These are phyloP conservation scores for Senecio squalidus DNA, from an alignment of 140 eudicot species.

Conservation along the genomic window DNA sequence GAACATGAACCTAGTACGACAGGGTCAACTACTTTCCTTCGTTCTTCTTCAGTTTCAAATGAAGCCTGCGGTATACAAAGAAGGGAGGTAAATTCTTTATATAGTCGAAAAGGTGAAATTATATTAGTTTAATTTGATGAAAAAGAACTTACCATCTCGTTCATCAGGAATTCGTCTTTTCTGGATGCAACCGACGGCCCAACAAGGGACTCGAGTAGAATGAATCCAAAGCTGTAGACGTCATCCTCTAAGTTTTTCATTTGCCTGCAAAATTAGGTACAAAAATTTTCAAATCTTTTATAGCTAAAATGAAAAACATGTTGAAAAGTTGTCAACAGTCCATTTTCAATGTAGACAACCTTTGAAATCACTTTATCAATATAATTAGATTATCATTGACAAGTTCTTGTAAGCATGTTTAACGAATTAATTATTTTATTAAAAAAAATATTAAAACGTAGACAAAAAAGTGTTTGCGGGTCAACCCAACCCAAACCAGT, in stretches of 20 bases:
- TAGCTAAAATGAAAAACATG: not conserved
- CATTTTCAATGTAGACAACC: not conserved
- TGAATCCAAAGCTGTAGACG: conserved; percentile 61
- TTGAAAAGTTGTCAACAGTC: not conserved
- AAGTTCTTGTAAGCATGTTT: not conserved
- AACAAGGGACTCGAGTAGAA: conserved; percentile 57
- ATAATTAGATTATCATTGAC: not conserved
- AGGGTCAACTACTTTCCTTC: conserved; percentile 52
- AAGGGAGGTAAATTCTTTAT: not conserved
- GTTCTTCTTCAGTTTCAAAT: conserved; percentile 38
- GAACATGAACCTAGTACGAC: conserved; percentile 47
- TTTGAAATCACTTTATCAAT: not conserved
- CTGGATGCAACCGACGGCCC: conserved; percentile 47
- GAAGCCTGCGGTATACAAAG: conserved; percentile 33
- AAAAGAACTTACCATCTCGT: conserved; percentile 53
- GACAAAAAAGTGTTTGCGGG: not conserved
- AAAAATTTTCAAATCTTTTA: not conserved
- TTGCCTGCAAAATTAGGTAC: conserved; percentile 33
- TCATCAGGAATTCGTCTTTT: conserved; percentile 44
- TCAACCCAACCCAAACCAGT: conserved; percentile 1
- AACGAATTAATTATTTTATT: not conserved
- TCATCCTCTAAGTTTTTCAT: conserved; percentile 65
- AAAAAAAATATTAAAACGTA: too few species aligned
- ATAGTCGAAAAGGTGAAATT: not conserved
- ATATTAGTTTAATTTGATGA: not conserved